These are phyloP conservation scores for Tilletia indica DNA, from an alignment of 1,284 basidiomycete species.

Conservation along the genomic window DNA sequence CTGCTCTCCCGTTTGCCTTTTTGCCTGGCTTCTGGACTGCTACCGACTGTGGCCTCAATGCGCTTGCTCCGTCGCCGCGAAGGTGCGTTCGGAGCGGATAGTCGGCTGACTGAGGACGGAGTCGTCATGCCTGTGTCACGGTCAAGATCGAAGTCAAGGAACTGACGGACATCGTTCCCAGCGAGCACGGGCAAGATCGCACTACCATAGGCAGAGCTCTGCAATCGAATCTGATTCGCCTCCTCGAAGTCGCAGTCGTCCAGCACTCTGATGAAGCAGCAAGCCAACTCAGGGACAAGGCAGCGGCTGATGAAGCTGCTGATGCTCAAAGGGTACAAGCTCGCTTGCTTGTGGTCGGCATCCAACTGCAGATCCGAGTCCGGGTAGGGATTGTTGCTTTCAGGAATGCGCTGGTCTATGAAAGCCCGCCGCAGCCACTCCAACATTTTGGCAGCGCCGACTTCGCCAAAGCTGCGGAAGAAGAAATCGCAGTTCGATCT, in stretches of 20 bases:
- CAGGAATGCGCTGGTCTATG: conserved; percentile 2
- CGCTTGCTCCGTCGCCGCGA: background rate
- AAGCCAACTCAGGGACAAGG: conserved; percentile 1
- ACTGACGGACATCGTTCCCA: background rate
- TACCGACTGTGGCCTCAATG: background rate
- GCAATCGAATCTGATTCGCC: background rate
- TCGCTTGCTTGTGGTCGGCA: background rate
- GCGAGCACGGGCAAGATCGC: conserved; percentile 11
- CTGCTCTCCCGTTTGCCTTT: background rate
- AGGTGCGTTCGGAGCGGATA: background rate
- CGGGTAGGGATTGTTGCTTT: background rate
- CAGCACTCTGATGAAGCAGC: conserved; percentile 9
- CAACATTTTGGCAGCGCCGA: background rate
- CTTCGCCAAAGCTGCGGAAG: conserved; percentile 10
- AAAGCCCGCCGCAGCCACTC: conserved; percentile 11
- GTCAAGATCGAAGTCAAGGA: conserved; percentile 6
- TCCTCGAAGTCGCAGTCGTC: background rate
- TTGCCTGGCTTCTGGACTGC: conserved; percentile 4
- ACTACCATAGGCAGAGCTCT: conserved; percentile 13
- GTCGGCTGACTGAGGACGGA: background rate
- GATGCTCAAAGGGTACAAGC: conserved; percentile 1
- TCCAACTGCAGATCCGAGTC: background rate
- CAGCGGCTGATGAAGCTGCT: conserved; percentile 2
- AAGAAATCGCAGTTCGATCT: no score
- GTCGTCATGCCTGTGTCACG: background rate